These are phyloP conservation scores for Tuctoria greenei DNA, from an alignment of 176 grass and related monocot species.

Conservation along the genomic window DNA sequence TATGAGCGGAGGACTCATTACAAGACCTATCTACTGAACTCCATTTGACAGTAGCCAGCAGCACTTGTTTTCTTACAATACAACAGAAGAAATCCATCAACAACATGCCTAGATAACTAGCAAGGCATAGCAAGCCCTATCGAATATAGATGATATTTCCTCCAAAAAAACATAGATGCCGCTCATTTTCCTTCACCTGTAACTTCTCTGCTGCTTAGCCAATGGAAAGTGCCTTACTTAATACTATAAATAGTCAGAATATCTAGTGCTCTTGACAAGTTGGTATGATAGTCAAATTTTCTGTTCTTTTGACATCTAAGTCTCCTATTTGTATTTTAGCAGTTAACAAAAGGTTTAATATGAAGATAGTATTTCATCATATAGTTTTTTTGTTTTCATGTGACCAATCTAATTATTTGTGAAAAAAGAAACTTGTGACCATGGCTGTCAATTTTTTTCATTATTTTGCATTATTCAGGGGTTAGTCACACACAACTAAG, in stretches of 20 bases:
- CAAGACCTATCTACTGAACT: neutral
- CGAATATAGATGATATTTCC: too few relatives aligned
- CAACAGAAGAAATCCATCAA: too few relatives aligned
- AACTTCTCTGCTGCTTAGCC: neutral
- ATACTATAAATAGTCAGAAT: constrained; percentile 17
- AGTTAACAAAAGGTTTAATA: neutral
- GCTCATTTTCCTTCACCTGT: neutral
- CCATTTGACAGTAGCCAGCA: too few relatives aligned
- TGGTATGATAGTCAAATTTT: neutral
- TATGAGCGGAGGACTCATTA: neutral
- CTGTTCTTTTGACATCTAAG: neutral
- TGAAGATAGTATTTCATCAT: neutral
- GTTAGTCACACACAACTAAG: neutral
- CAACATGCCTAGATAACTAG: too few relatives aligned
- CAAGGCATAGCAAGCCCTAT: too few relatives aligned
- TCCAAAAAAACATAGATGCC: too few relatives aligned
- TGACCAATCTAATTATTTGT: neutral
- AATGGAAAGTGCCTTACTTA: neutral
- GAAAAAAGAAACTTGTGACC: neutral
- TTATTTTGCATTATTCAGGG: neutral
- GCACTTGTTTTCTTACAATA: too few relatives aligned
- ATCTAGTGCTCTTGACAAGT: neutral
- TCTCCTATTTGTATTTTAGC: neutral
- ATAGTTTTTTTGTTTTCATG: neutral
- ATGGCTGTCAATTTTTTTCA: neutral